These are phyloP conservation scores for Umbelopsis ramanniana DNA, from an alignment of 192 early-diverging fungal genomes.

Conservation along the genomic window DNA sequence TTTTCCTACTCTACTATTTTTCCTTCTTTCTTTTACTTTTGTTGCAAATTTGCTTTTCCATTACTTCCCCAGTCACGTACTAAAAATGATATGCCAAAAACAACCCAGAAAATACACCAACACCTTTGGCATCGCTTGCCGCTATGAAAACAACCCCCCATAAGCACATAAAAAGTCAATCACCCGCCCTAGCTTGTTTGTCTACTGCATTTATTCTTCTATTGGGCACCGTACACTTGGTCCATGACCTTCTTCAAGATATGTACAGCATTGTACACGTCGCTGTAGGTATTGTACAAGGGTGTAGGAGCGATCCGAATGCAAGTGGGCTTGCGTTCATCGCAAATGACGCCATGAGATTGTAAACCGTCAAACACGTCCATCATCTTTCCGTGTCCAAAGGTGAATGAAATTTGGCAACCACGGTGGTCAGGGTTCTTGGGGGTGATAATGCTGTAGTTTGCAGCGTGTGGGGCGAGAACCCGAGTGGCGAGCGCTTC, in stretches of 20 bases:
- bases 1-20: neutral
- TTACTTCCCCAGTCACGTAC: neutral
- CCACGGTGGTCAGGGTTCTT: constrained; percentile 75
- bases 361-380: constrained; percentile 68
- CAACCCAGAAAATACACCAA: neutral
- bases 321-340: constrained; percentile 90
- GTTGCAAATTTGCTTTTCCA: neutral
- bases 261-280: constrained; percentile 72
- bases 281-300: constrained; percentile 87
- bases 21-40: neutral
- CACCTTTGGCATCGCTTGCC: neutral
- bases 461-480: constrained; percentile 29
- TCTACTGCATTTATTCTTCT: neutral
- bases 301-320: constrained; percentile 91
- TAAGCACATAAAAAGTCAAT: neutral
- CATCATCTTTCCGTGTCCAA: constrained; percentile 59
- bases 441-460: constrained; percentile 81
- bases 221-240: constrained; percentile 31
- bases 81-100: neutral
- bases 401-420: constrained; percentile 81
- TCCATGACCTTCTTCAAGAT: constrained; percentile 57
- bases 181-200: too few relatives aligned
- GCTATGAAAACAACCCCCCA: neutral
- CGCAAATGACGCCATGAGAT: constrained; percentile 73
- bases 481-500: constrained; percentile 68